Evolutionary conservation across 108 stramenopile genomes (phyloP).

Genomic region (Skeletonema grethae): DNA sequence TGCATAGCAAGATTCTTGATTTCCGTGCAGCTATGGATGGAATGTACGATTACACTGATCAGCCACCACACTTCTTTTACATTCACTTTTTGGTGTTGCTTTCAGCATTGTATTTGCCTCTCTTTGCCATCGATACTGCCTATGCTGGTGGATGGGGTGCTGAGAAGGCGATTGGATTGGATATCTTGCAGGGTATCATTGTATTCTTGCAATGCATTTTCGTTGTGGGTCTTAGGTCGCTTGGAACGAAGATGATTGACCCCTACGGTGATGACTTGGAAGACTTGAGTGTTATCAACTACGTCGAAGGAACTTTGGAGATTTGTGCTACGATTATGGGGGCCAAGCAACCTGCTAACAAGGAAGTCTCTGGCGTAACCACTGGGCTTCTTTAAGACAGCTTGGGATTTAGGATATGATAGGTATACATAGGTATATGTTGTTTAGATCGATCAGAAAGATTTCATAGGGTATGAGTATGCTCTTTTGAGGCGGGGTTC

Average conservation of each 20-base stretch:
- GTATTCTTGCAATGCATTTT: slow-evolving; percentile 48
- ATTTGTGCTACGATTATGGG: slow-evolving; percentile 15
- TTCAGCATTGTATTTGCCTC: slow-evolving; percentile 52
- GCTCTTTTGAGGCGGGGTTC: too few species aligned
- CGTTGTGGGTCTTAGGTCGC: slow-evolving; percentile 41
- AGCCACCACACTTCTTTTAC: slow-evolving; percentile 62
- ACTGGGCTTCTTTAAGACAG: neutral
- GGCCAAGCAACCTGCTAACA: slow-evolving; percentile 3
- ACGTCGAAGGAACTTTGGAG: slow-evolving; percentile 32
- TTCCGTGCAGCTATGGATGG: slow-evolving; percentile 44
- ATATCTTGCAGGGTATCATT: slow-evolving; percentile 41
- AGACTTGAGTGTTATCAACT: slow-evolving; percentile 51
- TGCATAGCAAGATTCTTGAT: slow-evolving; percentile 11
- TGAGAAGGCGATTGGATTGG: slow-evolving; percentile 75
- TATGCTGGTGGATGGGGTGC: slow-evolving; percentile 18
- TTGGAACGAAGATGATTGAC: slow-evolving; percentile 49
- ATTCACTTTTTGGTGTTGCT: slow-evolving; percentile 57
- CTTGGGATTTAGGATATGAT: neutral
- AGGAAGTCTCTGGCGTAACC: neutral
- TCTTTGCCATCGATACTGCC: slow-evolving; percentile 45
- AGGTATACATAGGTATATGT: neutral
- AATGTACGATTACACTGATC: slow-evolving; percentile 48
- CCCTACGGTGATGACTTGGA: slow-evolving; percentile 52
- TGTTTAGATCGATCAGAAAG: neutral
- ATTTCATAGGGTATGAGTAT: too few species aligned